Conservation (phyloP, 441 rosid genomes). For the Breynia disticha region DNA sequence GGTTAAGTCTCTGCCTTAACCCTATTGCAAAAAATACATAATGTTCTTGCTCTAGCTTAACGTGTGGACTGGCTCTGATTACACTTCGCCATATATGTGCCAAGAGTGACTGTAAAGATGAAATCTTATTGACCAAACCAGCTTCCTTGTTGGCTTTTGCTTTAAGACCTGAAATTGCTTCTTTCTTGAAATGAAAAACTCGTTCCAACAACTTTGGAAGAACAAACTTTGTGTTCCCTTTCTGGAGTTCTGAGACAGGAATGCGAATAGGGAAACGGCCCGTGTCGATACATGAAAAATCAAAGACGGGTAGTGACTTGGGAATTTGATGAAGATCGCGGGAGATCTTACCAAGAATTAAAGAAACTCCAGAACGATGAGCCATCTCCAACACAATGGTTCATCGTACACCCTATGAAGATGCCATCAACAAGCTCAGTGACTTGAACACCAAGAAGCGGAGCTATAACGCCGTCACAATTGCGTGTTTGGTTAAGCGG, state of each 20-base stretch:
- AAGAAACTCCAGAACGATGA: slow-evolving; percentile 35
- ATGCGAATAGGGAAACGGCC: slow-evolving; percentile 8
- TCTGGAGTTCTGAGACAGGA: background rate
- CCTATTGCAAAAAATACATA: background rate
- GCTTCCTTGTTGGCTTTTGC: slow-evolving; percentile 28
- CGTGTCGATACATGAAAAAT: slow-evolving; percentile 1
- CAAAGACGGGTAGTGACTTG: slow-evolving; percentile 6
- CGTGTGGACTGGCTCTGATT: background rate
- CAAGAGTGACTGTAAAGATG: slow-evolving; percentile 37
- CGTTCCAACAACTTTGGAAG: slow-evolving; percentile 9
- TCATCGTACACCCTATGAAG: slow-evolving; percentile 22
- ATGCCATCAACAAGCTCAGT: slow-evolving; percentile 15
- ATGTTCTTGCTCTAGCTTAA: slow-evolving; percentile 9
- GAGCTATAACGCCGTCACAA: slow-evolving; percentile 4
- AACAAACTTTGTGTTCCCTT: background rate
- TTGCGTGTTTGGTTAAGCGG: slow-evolving; percentile 1
- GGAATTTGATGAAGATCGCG: slow-evolving; percentile 1
- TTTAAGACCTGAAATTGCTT: slow-evolving; percentile 25
- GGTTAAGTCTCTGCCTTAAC: slow-evolving; percentile 19
- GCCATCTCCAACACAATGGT: slow-evolving; percentile 32
- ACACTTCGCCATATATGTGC: slow-evolving; percentile 32
- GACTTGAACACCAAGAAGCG: slow-evolving; percentile 15
- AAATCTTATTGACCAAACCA: slow-evolving; percentile 14
- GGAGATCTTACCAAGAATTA: slow-evolving; percentile 40
- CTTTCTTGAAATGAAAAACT: slow-evolving; percentile 23